Evolutionary conservation across 164 flowering plant genomes (phyloP), one percentile per base, ranked within the genome.

Genomic region (grape (Vitis vinifera)): DNA sequence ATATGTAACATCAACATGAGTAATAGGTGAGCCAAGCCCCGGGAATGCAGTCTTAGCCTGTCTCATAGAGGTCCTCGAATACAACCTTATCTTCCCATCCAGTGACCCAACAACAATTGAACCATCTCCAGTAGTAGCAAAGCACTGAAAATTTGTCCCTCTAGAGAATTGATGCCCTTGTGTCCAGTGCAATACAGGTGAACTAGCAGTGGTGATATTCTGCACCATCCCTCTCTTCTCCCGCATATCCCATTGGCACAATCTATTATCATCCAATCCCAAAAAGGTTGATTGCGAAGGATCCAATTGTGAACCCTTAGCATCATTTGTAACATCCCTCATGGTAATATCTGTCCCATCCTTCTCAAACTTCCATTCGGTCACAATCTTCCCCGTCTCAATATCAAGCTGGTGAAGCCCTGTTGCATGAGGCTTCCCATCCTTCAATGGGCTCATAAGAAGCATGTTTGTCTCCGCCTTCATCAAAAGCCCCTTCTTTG

Each of bases 11-110:
- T 95, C 98, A 19, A 95, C 98, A 77, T 92, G 92, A 27, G 97
- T 95, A 30, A 95, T 91, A 0, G 97, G 98, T 0, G 96, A 91
- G 29, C 99, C 99, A 68, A 95, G 94, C 52, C 97, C 98, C 0
- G 98, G 98, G 69, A 95, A 93, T 27, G 98, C 98, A 10, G 98
- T 95, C 80, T 95, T 95, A 6, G 99, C 99, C 83, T 77, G 85
- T 80, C 99, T 84, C 99, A 95, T 95, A 1, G 98, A 90, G 47
- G 79, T 82, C 74, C 73, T 89, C 1, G 99, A 93, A 65, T 93
- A 95, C 84, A 95, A 69, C 65, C 99, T 81, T 30, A 95, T 90
- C 86, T 95, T 95, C 66, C 99, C 99, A 85, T 95, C 99, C 53
- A 85, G 68, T 7, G 99, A 95, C 4, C 99, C 99, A 70, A 91